These are phyloP conservation scores for Camelina hispida DNA, from an alignment of 345 rosid species.

Conservation along the genomic window DNA sequence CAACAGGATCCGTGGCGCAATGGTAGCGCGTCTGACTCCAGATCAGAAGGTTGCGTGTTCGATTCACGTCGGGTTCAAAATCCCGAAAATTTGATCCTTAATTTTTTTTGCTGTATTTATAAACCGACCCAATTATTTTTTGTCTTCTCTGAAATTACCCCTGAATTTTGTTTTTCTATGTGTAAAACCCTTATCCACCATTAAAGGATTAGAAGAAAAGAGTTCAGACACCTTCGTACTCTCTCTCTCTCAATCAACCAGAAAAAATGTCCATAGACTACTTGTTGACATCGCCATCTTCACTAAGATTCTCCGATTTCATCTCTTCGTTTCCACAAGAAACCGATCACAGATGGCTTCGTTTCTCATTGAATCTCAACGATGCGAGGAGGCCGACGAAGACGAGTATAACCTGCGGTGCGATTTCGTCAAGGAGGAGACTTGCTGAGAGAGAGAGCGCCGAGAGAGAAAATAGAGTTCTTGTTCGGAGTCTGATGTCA, in stretches of 20 bases:
- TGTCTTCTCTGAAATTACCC: neutral
- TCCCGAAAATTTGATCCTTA: conserved; percentile 7
- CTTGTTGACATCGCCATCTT: conserved; percentile 35
- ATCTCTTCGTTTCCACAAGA: conserved; percentile 16
- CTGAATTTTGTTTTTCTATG: neutral
- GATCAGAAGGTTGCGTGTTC: conserved; percentile 99
- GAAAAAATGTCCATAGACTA: conserved; percentile 29
- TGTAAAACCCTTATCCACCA: conserved; percentile 21
- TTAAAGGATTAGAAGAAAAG: neutral
- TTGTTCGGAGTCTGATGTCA: conserved; percentile 65
- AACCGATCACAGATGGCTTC: conserved; percentile 15
- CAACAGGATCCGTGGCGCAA: conserved; percentile 90
- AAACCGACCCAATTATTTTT: neutral
- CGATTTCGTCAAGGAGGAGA: conserved; percentile 62
- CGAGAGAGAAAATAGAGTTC: conserved; percentile 60
- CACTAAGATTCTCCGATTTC: conserved; percentile 38
- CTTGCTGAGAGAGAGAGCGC: conserved; percentile 42
- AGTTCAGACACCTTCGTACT: too few relatives aligned
- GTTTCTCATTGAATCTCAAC: conserved; percentile 12
- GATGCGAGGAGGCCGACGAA: conserved; percentile 13
- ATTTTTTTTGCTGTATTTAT: neutral
- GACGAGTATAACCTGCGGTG: conserved; percentile 44
- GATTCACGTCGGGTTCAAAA: conserved; percentile 84
- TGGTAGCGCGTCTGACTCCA: conserved; percentile 99
- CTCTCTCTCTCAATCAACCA: conserved; percentile 23